Evolutionary conservation across 176 grass and related monocot species (phyloP), one percentile per base, ranked within the genome.

Genomic region (Oryza meyeriana): DNA sequence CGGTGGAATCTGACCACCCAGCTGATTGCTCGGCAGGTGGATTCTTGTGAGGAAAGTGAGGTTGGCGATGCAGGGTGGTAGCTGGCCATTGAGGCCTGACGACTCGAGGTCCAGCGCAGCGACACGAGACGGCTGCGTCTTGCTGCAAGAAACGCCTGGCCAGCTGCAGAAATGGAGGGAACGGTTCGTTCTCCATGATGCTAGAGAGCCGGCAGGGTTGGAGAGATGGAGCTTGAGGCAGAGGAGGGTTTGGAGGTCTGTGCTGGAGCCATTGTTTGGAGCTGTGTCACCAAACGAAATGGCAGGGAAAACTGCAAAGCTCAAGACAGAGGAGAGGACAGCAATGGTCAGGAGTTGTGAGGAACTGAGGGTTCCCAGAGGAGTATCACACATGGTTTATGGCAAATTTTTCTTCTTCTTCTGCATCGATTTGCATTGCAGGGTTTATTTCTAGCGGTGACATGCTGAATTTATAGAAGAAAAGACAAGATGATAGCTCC

Each of bases 41-140:
- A 88, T 59, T n/a, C 59, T 84, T 44, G n/a, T 10, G 74, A 88
- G 80, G 58, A 79, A 67, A 3, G 81, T 83, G 34, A 88, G 68
- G 32, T 84, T 88, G 42, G 67, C 33, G 13, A 88, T 35, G 33
- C 55, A 74, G 0, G 59, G 44, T 1, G 86, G 82, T 8, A 88
- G 61, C 17, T 31, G 48, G 25, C 81, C 86, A 13, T 59, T 30
- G 33, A 88, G 30, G 20, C 42, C 0, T 0, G 52, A 26, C 2
- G 69, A 67, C 12, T 44, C 61, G 5, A 88, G 81, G 16, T 79
- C 61, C 26, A 84, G 57, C 18, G 86, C 57, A 0, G 29, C 66
- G 18, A 74, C 75, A 3, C 69, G 76, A 25, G 11, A 67, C 8
- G 12, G 9, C 1, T 32, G 16, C 8, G 58, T 27, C 26, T 64